Evolutionary conservation across 2,329 filamentous ascomycete species (phyloP), one percentile per base, ranked within the genome.

Genomic region (Fusarium verticillioides): DNA sequence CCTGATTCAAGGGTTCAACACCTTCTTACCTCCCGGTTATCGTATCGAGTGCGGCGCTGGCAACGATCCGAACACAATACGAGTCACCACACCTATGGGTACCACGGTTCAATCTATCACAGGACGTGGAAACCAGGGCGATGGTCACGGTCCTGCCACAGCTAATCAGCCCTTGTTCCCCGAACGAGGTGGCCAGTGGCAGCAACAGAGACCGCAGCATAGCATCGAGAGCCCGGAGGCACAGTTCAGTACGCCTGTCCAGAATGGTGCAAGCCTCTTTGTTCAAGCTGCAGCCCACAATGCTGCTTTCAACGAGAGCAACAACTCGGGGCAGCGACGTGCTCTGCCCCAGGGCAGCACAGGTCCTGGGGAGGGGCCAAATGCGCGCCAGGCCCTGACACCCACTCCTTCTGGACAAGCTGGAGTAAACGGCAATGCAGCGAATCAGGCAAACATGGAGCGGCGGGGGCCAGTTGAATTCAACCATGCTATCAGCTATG

Each of bases 401-500:
- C 90, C 90, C 16, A 90, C 88, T n/a, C 89, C 89, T 37, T 83
- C 83, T 23, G 86, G 86, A 46, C 88, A 90, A 69, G 88, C 88
- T 70, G 88, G 84, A 37, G 80, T 92, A 64, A 94, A 92, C 77
- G 90, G 90, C 49, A 86, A 87, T 69, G 87, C 87, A 28, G 84
- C 86, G 75, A 84, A 89, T 83, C 83, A 92, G 83, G 84, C 88
- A 82, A 84, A 88, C 83, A 84, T 94, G 80, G 95, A 97, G 82
- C 97, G 96, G 80, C 91, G 95, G 63, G 96, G 95, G 1, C 96
- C 96, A 3, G 96, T 99, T 23, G 96, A 99, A 80, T 99, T 99
- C 83, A 99, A 99, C 81, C 96, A 99, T 83, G 96, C 96, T 1
- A 99, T 99, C 73, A 98, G 95, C 81, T 99, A 99, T 79, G 96